Evolutionary conservation across 495 filamentous ascomycete species (phyloP).

Genomic region (Melanomma pulvis-pyrius): DNA sequence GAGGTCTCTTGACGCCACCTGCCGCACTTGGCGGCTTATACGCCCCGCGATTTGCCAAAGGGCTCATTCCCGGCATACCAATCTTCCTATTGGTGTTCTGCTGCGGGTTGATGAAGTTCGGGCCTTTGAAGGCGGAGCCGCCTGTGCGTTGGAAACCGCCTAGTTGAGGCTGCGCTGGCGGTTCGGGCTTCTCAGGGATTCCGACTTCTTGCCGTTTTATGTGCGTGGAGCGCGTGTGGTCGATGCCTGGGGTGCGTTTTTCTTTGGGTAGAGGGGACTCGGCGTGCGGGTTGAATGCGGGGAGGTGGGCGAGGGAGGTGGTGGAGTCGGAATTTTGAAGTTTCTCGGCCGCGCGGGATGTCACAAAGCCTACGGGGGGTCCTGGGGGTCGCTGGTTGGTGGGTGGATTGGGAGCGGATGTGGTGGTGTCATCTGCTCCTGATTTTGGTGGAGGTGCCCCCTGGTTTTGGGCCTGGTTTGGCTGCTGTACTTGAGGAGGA

Average conservation of each 20-base stretch:
- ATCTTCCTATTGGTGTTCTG: conserved; percentile 69
- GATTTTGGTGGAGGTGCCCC: conserved; percentile 5
- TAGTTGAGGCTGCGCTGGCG: not conserved
- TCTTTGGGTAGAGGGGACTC: conserved; percentile 76
- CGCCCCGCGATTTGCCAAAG: conserved; percentile 58
- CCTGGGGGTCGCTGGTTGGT: conserved; percentile 34
- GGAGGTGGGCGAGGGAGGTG: conserved; percentile 51
- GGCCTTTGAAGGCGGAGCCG: conserved; percentile 41
- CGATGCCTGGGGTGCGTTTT: conserved; percentile 85
- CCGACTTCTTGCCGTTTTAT: conserved; percentile 56
- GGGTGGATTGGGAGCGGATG: conserved; percentile 24
- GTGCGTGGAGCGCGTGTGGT: conserved; percentile 72
- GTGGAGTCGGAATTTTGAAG: conserved; percentile 40
- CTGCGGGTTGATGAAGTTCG: conserved; percentile 70
- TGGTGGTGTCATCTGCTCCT: not conserved
- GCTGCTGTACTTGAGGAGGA: conserved; percentile 14
- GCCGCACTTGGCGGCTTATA: conserved; percentile 58
- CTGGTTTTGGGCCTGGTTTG: not conserved
- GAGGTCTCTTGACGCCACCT: conserved; percentile 38
- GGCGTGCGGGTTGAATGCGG: conserved; percentile 76
- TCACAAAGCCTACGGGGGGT: conserved; percentile 68
- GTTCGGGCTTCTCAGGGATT: conserved; percentile 34
- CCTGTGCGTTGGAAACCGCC: conserved; percentile 9
- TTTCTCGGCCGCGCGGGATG: conserved; percentile 66
- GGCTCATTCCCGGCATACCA: conserved; percentile 70